Conservation (phyloP, 306 rosid species). For the Malus sieversii region DNA sequence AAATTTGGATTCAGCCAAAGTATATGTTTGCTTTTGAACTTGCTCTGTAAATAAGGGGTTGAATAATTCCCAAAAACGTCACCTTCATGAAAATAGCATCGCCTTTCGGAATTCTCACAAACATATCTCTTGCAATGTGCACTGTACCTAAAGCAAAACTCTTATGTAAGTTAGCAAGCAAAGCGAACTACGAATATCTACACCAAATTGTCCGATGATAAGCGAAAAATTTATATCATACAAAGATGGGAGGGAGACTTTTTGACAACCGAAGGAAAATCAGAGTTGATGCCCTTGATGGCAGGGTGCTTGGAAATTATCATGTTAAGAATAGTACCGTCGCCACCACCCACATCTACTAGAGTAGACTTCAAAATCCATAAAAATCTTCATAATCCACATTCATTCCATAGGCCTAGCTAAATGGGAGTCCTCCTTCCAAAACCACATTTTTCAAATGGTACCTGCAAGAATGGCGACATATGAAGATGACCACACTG, state of each 20-base stretch:
- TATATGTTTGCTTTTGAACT: too few relatives aligned
- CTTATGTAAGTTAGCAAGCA: background rate
- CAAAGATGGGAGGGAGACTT: constrained; percentile 7
- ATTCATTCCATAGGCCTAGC: constrained; percentile 11
- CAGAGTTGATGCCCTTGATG: constrained; percentile 24
- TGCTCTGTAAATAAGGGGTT: background rate
- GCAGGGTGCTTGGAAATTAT: constrained; percentile 23
- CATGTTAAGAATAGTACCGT: constrained; percentile 14
- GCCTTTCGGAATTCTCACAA: too few relatives aligned
- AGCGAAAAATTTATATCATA: background rate
- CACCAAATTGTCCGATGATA: background rate
- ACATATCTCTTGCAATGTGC: too few relatives aligned
- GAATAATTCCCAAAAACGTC: too few relatives aligned
- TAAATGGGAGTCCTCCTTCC: constrained; percentile 19
- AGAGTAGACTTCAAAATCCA: constrained; percentile 17
- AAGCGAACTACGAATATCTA: background rate
- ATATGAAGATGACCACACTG: background rate
- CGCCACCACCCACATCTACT: constrained; percentile 18
- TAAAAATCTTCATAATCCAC: background rate
- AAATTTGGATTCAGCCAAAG: too few relatives aligned
- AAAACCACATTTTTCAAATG: constrained; percentile 20
- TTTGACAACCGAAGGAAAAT: constrained; percentile 11
- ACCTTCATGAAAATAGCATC: too few relatives aligned
- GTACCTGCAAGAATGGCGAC: background rate
- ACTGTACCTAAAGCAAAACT: background rate